phyloP scores from a whole-genome alignment of 345 rosid genomes.

The Acer yangbiense region DNA sequence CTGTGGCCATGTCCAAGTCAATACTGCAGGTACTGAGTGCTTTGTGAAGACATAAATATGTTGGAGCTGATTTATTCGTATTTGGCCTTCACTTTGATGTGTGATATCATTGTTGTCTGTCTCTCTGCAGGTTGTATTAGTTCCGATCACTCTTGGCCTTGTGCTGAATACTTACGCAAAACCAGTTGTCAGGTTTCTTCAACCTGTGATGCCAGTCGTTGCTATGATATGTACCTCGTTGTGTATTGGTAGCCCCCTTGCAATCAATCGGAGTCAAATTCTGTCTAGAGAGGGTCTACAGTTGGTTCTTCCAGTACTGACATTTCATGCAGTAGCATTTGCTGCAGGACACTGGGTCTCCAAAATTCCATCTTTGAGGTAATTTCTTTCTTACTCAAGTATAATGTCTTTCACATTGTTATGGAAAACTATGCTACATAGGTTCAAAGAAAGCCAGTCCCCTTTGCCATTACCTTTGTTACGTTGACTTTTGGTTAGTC shows the following conservation, averaged over 20 bases:
- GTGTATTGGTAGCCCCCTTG: constrained; percentile 96
- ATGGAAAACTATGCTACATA: background rate
- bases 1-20: constrained; percentile 93
- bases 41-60: constrained; percentile 3
- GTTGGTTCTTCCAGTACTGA: constrained; percentile 72
- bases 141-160: constrained; percentile 83
- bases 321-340: constrained; percentile 82
- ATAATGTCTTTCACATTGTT: background rate
- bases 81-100: background rate
- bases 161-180: constrained; percentile 84
- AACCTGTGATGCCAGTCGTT: constrained; percentile 86
- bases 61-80: background rate
- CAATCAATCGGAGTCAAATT: constrained; percentile 76
- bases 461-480: constrained; percentile 1
- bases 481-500: background rate
- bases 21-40: constrained; percentile 71
- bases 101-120: constrained; percentile 7
- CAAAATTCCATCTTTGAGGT: constrained; percentile 76
- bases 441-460: background rate
- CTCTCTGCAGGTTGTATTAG: constrained; percentile 74
- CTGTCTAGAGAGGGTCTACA: constrained; percentile 68
- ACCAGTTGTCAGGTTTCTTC: constrained; percentile 65
- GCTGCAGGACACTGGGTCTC: constrained; percentile 85
- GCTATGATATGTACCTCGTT: constrained; percentile 91
- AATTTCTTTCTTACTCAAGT: constrained; percentile 21